Evolutionary conservation across 1,284 basidiomycete species (phyloP).

Genomic region (Trichosporon asahii): DNA sequence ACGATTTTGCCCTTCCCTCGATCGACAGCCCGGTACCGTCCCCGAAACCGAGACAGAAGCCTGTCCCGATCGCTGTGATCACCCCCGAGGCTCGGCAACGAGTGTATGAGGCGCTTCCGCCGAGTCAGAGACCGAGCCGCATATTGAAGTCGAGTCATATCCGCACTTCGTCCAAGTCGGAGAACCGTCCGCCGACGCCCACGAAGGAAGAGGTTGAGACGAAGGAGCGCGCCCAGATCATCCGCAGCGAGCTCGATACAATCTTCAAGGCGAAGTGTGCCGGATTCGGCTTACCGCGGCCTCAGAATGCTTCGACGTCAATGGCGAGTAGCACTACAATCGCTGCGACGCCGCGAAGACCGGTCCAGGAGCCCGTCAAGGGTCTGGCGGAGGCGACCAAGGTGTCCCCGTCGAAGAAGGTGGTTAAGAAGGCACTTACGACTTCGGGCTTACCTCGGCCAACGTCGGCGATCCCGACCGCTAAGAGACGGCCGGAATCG

Average conservation of each 20-base stretch:
- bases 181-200: neutral
- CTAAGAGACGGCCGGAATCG: neutral
- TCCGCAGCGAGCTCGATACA: neutral
- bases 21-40: conserved; percentile 12
- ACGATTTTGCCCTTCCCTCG: neutral
- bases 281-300: neutral
- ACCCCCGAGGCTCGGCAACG: neutral
- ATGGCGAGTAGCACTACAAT: neutral
- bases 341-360: neutral
- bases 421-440: neutral
- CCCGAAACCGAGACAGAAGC: neutral
- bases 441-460: neutral
- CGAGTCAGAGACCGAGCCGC: neutral
- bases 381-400: neutral
- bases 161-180: neutral
- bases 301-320: neutral
- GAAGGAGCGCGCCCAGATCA: neutral
- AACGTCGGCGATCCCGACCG: neutral
- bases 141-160: conserved; percentile 5
- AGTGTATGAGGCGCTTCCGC: neutral
- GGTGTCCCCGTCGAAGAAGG: neutral
- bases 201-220: neutral
- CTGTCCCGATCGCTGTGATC: neutral
- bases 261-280: conserved; percentile 7
- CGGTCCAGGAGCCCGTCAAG: neutral